A percentile compares a stretch with the other conserved stretches of the same genome.
phyloP scores from a whole-genome alignment of 768 basidiomycete species.

The Kwoniella sp. region DNA sequence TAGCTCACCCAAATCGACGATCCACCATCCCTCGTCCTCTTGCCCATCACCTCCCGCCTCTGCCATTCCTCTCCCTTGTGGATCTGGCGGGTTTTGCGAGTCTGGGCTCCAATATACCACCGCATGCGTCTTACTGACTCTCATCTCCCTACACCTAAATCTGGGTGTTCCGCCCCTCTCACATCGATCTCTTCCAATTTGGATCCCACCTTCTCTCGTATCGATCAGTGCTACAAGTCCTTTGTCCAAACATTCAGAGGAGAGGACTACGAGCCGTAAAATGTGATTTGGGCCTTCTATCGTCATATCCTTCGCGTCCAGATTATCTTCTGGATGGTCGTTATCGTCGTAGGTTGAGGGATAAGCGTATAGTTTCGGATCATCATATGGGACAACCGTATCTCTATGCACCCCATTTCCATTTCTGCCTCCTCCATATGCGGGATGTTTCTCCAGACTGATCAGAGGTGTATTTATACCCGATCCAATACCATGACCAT shows the following conservation, averaged over 20 bases:
- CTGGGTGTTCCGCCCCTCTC: constrained; percentile 34
- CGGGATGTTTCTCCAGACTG: constrained; percentile 25
- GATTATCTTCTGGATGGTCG: constrained; percentile 8
- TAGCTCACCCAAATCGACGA: constrained; percentile 52
- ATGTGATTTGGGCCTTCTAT: constrained; percentile 32
- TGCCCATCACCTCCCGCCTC: background rate
- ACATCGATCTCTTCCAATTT: constrained; percentile 48
- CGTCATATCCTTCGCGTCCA: no score
- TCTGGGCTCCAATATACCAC: constrained; percentile 41
- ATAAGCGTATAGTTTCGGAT: constrained; percentile 30
- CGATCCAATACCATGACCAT: no score
- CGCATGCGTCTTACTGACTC: constrained; percentile 52
- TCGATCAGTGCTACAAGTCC: constrained; percentile 45
- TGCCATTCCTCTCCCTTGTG: background rate
- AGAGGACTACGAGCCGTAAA: constrained; percentile 42
- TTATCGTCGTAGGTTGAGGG: constrained; percentile 6
- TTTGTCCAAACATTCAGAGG: constrained; percentile 15
- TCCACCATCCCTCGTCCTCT: constrained; percentile 44
- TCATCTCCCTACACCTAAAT: constrained; percentile 48
- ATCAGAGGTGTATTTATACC: background rate
- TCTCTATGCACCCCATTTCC: background rate
- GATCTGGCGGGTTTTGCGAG: no score
- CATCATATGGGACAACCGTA: constrained; percentile 23
- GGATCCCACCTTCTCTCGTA: constrained; percentile 41
- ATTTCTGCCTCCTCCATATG: constrained; percentile 9